These are phyloP conservation scores for Colletotrichum ledebouriae DNA, from an alignment of 2,329 filamentous ascomycete species.

Conservation along the genomic window DNA sequence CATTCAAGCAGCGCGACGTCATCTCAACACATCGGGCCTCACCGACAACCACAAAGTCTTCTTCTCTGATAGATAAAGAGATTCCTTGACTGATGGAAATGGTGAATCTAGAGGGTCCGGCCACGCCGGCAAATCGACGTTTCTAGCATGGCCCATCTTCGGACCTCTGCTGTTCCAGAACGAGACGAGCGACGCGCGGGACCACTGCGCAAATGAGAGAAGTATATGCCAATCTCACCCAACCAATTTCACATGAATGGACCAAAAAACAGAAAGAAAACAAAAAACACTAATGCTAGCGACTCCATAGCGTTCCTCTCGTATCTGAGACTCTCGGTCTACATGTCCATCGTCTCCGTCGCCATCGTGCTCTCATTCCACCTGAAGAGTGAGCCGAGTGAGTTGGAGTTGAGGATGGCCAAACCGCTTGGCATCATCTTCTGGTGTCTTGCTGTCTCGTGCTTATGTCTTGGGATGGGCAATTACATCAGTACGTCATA, in stretches of 20 bases:
- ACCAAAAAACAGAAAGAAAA: not conserved
- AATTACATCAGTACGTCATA: conserved; percentile 82
- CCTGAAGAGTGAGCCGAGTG: conserved; percentile 78
- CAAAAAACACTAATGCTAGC: not conserved
- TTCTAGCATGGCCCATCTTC: conserved; percentile 73
- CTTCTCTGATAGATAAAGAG: not conserved
- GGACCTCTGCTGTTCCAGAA: conserved; percentile 82
- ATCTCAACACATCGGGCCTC: not conserved
- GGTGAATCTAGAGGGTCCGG: conserved; percentile 40
- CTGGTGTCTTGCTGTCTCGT: conserved; percentile 85
- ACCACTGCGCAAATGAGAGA: conserved; percentile 84
- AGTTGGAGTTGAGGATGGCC: conserved; percentile 81
- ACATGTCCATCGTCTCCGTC: conserved; percentile 90
- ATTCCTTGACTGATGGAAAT: not conserved
- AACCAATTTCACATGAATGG: not conserved
- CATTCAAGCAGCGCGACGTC: not conserved
- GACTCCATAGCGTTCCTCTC: conserved; percentile 78
- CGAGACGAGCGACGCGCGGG: conserved; percentile 78
- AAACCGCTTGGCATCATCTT: conserved; percentile 89
- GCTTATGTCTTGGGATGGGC: conserved; percentile 80
- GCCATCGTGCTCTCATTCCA: conserved; percentile 96
- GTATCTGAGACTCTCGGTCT: conserved; percentile 89
- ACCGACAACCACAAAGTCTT: not conserved
- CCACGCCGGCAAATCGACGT: conserved; percentile 56
- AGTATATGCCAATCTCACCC: conserved; percentile 61